A percentile compares a stretch with the other conserved stretches of the same genome.
These are phyloP conservation scores for Hypoxylon sp. DNA, from an alignment of 2,329 filamentous ascomycete species.

Conservation along the genomic window DNA sequence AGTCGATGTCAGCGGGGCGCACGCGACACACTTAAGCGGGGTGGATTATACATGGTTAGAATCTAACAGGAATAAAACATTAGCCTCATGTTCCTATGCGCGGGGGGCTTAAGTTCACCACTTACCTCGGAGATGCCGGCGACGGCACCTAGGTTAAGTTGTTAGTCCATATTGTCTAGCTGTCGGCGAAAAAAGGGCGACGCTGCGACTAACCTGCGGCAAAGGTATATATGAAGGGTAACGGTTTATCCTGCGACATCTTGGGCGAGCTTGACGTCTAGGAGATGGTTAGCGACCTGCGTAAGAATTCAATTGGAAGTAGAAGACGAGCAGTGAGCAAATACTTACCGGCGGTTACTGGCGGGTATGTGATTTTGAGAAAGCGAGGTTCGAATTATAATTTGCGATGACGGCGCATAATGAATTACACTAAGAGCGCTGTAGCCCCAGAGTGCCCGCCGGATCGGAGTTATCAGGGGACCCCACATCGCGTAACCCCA, in stretches of 20 bases:
- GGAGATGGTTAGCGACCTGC: slow-evolving; percentile 7
- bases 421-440: slow-evolving; percentile 1
- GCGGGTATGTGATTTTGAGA: slow-evolving; percentile 30
- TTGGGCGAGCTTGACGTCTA: slow-evolving; percentile 53
- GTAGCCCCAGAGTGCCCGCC: slow-evolving; percentile 28
- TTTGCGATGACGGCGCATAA: slow-evolving; percentile 42
- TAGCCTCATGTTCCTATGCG: slow-evolving; percentile 30
- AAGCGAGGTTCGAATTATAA: slow-evolving; percentile 28
- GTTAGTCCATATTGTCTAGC: slow-evolving; percentile 45
- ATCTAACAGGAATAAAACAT: slow-evolving; percentile 70
- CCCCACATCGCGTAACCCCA: slow-evolving; percentile 29
- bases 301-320: slow-evolving; percentile 23
- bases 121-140: slow-evolving; percentile 97
- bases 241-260: slow-evolving; percentile 79
- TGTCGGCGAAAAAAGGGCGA: slow-evolving; percentile 44
- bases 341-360: slow-evolving; percentile 36
- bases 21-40: slow-evolving; percentile 32
- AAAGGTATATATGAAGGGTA: slow-evolving; percentile 96
- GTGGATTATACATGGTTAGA: slow-evolving; percentile 79
- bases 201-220: slow-evolving; percentile 77
- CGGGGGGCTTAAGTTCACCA: slow-evolving; percentile 38
- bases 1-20: slow-evolving; percentile 47
- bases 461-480: slow-evolving; percentile 36
- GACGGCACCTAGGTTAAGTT: slow-evolving; percentile 77
- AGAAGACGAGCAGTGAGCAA: slow-evolving; percentile 1